Evolutionary conservation across 1,284 basidiomycete genomes (phyloP).

Genomic region (Melampsora americana): DNA sequence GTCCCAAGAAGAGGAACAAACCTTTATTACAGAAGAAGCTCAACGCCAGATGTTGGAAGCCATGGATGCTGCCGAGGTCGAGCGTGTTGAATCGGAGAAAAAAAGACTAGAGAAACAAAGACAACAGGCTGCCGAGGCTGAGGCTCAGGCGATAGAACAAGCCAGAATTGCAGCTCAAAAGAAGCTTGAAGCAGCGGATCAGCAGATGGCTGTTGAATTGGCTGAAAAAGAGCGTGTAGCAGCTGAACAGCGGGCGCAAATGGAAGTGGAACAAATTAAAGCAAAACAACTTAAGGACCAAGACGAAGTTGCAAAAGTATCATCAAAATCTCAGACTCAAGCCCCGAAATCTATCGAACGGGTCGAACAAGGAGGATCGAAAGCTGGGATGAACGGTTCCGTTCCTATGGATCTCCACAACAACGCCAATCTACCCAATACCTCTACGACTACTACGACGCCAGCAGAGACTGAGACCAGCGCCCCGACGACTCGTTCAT

Average conservation of each 20-base stretch:
- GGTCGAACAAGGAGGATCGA: too few relatives aligned
- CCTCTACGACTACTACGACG: neutral
- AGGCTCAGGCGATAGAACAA: neutral
- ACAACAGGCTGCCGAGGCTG: too few relatives aligned
- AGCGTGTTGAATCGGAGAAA: neutral
- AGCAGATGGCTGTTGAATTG: neutral
- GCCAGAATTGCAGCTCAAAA: neutral
- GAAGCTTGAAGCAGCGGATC: neutral
- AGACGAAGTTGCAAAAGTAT: neutral
- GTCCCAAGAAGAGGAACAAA: too few relatives aligned
- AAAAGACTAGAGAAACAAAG: neutral
- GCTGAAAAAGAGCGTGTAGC: neutral
- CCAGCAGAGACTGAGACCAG: neutral
- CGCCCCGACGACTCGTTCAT: neutral
- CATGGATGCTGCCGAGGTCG: neutral
- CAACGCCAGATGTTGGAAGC: neutral
- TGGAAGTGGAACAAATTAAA: neutral
- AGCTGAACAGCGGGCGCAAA: neutral
- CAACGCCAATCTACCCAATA: too few relatives aligned
- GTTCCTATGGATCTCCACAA: too few relatives aligned
- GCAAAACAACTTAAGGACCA: neutral
- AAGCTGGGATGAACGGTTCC: too few relatives aligned
- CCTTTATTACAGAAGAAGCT: neutral
- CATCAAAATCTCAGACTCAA: neutral
- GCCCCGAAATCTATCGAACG: too few relatives aligned